These are phyloP conservation scores for Kluyveromyces sp. DNA, from an alignment of 1,139 yeast genomes.

Conservation along the genomic window DNA sequence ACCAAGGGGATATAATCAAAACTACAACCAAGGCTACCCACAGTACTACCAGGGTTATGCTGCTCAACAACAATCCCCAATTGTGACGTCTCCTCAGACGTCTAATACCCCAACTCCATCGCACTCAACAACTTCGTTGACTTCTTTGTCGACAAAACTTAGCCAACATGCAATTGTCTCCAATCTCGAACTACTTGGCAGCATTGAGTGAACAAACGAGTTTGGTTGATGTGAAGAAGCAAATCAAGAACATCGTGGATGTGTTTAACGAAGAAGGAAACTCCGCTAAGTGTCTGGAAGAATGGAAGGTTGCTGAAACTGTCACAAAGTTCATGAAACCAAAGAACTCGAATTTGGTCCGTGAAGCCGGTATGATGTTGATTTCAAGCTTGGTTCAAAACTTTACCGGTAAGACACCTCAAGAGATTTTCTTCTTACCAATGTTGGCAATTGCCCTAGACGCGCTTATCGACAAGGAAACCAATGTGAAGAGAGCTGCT, in stretches of 20 bases:
- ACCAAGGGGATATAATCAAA: constrained; percentile 7
- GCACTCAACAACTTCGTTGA: constrained; percentile 51
- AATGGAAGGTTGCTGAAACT: constrained; percentile 61
- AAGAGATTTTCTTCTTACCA: constrained; percentile 64
- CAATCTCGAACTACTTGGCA: constrained; percentile 54
- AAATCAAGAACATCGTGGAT: constrained; percentile 50
- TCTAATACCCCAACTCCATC: constrained; percentile 28
- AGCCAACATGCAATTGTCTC: constrained; percentile 58
- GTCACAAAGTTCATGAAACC: constrained; percentile 60
- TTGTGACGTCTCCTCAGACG: constrained; percentile 23
- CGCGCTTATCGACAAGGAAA: constrained; percentile 76
- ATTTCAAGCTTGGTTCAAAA: constrained; percentile 61
- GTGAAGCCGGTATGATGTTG: constrained; percentile 68
- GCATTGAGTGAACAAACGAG: constrained; percentile 50
- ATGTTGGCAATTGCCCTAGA: constrained; percentile 54
- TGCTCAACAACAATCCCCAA: constrained; percentile 13
- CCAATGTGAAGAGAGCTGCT: constrained; percentile 76
- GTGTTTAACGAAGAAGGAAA: constrained; percentile 42
- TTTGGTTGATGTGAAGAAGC: constrained; percentile 57
- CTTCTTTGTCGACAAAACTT: constrained; percentile 64
- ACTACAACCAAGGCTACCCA: neutral
- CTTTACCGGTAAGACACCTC: constrained; percentile 61
- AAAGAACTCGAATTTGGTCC: constrained; percentile 62
- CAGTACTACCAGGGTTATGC: constrained; percentile 12
- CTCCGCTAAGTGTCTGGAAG: constrained; percentile 38